Conservation (phyloP, 345 rosid species). For the Pistacia vera region DNA sequence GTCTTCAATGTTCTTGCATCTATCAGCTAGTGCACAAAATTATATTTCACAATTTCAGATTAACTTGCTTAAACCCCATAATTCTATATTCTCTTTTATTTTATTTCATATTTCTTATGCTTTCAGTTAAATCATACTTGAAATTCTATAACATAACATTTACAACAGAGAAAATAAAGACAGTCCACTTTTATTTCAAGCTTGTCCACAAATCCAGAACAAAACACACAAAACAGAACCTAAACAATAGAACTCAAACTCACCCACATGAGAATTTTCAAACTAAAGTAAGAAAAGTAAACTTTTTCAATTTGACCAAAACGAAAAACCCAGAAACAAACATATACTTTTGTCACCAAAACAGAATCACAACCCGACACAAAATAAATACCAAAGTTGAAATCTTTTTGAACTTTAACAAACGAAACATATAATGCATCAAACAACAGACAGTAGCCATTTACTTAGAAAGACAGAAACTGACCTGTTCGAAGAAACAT, state of each 20-base stretch:
- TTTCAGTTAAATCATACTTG: neutral
- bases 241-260: conserved; percentile 21
- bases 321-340: conserved; percentile 7
- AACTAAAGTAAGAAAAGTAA: conserved; percentile 10
- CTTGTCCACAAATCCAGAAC: conserved; percentile 20
- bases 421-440: conserved; percentile 8
- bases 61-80: conserved; percentile 24
- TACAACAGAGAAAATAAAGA: neutral
- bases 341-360: neutral
- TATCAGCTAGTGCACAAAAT: conserved; percentile 26
- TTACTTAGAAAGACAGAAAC: neutral
- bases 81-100: conserved; percentile 1
- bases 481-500: conserved; percentile 28
- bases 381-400: neutral
- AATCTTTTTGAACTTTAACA: neutral
- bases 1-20: conserved; percentile 14
- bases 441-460: neutral
- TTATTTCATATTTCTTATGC: neutral
- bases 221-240: conserved; percentile 12
- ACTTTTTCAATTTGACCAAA: conserved; percentile 1
- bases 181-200: conserved; percentile 1
- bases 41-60: conserved; percentile 24
- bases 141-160: neutral
- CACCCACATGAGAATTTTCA: conserved; percentile 1
- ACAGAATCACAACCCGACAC: neutral